phyloP scores from a whole-genome alignment of 371 early-diverging fungal species.

The Mucor racemosus region DNA sequence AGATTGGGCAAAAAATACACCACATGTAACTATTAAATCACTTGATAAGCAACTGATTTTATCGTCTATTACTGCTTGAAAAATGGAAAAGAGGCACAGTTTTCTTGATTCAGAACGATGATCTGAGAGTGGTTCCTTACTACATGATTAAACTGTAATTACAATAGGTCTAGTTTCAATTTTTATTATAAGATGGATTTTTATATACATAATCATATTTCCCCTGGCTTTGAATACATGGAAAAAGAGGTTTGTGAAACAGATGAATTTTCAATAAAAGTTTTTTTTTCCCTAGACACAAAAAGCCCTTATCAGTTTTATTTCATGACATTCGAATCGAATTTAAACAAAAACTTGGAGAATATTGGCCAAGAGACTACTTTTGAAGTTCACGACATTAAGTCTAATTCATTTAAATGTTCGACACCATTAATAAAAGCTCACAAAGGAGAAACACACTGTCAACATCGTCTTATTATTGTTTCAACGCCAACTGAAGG shows the following conservation, averaged over 20 bases:
- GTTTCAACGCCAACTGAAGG: slow-evolving; percentile 19
- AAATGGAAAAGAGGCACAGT: background rate
- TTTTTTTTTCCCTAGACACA: background rate
- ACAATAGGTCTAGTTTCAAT: too few relatives aligned
- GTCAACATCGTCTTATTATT: slow-evolving; percentile 25
- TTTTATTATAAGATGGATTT: too few relatives aligned
- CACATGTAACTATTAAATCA: background rate
- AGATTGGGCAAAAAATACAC: background rate
- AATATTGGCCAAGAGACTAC: background rate
- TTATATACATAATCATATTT: background rate
- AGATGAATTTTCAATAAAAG: background rate
- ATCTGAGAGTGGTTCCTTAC: background rate
- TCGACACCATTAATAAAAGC: slow-evolving; percentile 16
- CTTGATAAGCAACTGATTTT: background rate
- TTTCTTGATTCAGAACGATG: background rate
- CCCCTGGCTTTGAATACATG: background rate
- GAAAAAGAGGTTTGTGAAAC: background rate
- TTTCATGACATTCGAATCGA: slow-evolving; percentile 11
- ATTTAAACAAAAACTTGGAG: slow-evolving; percentile 3
- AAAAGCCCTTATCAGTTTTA: background rate
- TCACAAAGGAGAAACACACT: slow-evolving; percentile 13
- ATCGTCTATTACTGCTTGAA: too few relatives aligned
- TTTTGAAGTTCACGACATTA: slow-evolving; percentile 5
- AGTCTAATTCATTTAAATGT: background rate
- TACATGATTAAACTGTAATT: background rate